Base-by-base conservation (phyloP, 1,284 basidiomycete species). In the Porphyrellus sp. region DNA sequence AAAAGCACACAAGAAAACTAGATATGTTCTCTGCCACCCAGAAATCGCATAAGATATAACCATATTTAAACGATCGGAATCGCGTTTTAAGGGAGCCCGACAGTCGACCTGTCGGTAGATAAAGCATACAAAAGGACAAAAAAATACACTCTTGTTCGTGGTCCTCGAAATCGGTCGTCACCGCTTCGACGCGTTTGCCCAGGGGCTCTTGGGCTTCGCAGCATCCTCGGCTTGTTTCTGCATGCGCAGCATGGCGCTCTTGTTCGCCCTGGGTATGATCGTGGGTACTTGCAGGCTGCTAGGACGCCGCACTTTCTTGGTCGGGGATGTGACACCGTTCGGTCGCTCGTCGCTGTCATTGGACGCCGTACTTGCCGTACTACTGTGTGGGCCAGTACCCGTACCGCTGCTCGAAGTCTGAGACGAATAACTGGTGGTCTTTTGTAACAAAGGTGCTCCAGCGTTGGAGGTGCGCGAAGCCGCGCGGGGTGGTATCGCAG, bases 181-280 rank as follows among this genome's bases (percentile, higher is more conserved):
- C 21, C 69, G 65, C 23, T 38, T 61, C 11, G 67, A 59, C 24
- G 65, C 65, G 21, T 67, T 67, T 33, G 65, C 65, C 68, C 67
- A 67, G n/a, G 39, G 67, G 23, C 65, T 67, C 54, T 69, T 67
- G 5, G 65, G 67, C 28, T 69, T 67, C 18, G 65, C 56, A 27
- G 67, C 63, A 0, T 67, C 68, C 13, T 33, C 46, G 1, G 56
- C 65, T 31, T 59, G 50, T 71, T 89, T 89, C 56, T 83, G 83
- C 13, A 77, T 80, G 23, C 89, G 76, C 49, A 91, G 67, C n/a
- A 83, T 70, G 3, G 89, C 86, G 58, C 85, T 89, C 68, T 79
- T 82, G 68, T 91, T 91, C 51, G 76, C 79, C 46, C 86, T 76
- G 7, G 89, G 89, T 3, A 72, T 69, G 55, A 90, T 85, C 2